Conservation (phyloP, 208 protist species). For the Balamuthia mandrillaris region DNA sequence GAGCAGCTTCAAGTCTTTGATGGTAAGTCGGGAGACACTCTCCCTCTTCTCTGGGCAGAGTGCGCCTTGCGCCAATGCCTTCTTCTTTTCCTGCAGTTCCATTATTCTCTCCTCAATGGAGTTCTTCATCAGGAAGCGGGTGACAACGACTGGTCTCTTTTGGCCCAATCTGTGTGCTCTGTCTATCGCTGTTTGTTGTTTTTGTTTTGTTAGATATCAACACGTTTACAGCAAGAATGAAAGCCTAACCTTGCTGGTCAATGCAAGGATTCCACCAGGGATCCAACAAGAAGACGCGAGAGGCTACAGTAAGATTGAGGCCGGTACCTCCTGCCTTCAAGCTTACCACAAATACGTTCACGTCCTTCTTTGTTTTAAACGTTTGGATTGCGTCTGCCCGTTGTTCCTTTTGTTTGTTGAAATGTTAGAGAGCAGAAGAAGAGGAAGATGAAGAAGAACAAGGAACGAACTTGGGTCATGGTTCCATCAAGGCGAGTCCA, state of each 20-base stretch:
- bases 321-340: constrained; percentile 63
- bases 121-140: not conserved
- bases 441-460: too few relatives aligned
- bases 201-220: too few relatives aligned
- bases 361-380: too few relatives aligned
- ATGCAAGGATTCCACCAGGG: too few relatives aligned
- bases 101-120: not conserved
- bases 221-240: too few relatives aligned
- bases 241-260: too few relatives aligned
- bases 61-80: not conserved
- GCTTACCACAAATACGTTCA: too few relatives aligned
- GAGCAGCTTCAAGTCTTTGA: not conserved
- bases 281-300: constrained; percentile 58
- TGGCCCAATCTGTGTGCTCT: not conserved
- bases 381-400: too few relatives aligned
- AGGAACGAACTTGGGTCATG: too few relatives aligned
- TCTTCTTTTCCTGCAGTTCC: not conserved
- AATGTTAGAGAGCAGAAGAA: too few relatives aligned
- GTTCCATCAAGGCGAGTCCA: constrained; percentile 74
- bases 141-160: not conserved
- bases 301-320: constrained; percentile 61
- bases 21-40: not conserved
- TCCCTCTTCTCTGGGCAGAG: not conserved
- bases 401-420: too few relatives aligned
- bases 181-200: not conserved